Percentiles rank a stretch among this genome's conserved stretches.
Conservation (phyloP, 805 yeast genomes). For the Cyberlindnera mississippiensis region DNA sequence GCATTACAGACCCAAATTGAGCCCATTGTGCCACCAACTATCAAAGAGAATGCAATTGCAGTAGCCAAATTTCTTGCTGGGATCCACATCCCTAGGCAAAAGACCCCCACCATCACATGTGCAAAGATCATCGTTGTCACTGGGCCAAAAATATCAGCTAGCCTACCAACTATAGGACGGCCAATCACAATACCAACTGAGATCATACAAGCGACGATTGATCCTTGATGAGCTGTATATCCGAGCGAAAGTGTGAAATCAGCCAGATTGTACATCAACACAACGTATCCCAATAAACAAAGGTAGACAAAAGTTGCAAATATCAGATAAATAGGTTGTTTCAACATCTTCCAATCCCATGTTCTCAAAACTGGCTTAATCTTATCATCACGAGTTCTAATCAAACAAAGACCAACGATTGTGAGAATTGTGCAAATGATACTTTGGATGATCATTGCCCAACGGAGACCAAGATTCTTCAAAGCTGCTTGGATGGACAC, state of each 20-base stretch:
- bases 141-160: slow-evolving; percentile 51
- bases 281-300: slow-evolving; percentile 58
- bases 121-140: slow-evolving; percentile 42
- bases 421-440: slow-evolving; percentile 35
- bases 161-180: slow-evolving; percentile 50
- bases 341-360: slow-evolving; percentile 39
- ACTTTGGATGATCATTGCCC: slow-evolving; percentile 36
- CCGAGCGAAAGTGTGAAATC: slow-evolving; percentile 61
- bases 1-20: slow-evolving; percentile 54
- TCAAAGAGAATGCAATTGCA: slow-evolving; percentile 46
- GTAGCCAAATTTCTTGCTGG: slow-evolving; percentile 57
- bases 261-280: slow-evolving; percentile 53
- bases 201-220: slow-evolving; percentile 56
- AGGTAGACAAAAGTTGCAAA: slow-evolving; percentile 39
- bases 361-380: slow-evolving; percentile 34
- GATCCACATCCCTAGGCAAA: slow-evolving; percentile 49
- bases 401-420: slow-evolving; percentile 31
- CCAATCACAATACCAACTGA: slow-evolving; percentile 54
- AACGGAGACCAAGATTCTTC: slow-evolving; percentile 26
- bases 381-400: slow-evolving; percentile 36
- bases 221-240: slow-evolving; percentile 49
- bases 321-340: slow-evolving; percentile 41
- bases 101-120: slow-evolving; percentile 36
- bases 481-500: slow-evolving; percentile 34
- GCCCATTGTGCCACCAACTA: slow-evolving; percentile 59